Conservation (phyloP, 768 basidiomycete species). For the Lactarius tabidus region DNA sequence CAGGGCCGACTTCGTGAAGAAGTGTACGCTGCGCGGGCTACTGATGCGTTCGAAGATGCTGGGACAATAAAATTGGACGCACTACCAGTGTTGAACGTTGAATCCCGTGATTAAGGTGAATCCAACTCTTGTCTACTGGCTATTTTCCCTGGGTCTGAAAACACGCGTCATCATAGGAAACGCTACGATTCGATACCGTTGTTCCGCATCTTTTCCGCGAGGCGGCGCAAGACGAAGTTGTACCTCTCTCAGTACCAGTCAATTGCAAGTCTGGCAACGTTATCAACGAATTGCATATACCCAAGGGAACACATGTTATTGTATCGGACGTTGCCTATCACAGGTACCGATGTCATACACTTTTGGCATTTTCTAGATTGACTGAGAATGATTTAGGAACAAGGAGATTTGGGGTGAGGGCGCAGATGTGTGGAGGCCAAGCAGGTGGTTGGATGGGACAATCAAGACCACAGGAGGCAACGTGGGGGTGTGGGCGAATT, state of each 20-base stretch:
- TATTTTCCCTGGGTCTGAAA: neutral
- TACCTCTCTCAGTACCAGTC: slow-evolving; percentile 22
- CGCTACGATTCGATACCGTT: slow-evolving; percentile 29
- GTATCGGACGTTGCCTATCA: slow-evolving; percentile 21
- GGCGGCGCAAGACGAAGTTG: slow-evolving; percentile 26
- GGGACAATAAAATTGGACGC: slow-evolving; percentile 2
- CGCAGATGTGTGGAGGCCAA: no score
- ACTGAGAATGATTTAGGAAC: slow-evolving; percentile 4
- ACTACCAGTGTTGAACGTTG: no score
- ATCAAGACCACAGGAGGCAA: slow-evolving; percentile 5
- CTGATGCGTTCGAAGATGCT: slow-evolving; percentile 1
- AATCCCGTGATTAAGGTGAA: slow-evolving; percentile 25
- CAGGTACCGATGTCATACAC: slow-evolving; percentile 9
- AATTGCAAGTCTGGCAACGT: slow-evolving; percentile 12
- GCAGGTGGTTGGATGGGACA: slow-evolving; percentile 19
- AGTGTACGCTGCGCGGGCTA: neutral
- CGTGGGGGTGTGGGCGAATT: slow-evolving; percentile 7
- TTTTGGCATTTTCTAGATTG: neutral
- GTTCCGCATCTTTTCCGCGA: slow-evolving; percentile 22
- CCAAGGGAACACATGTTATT: slow-evolving; percentile 12
- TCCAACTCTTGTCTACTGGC: neutral
- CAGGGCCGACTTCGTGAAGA: slow-evolving; percentile 24
- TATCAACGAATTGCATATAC: slow-evolving; percentile 13
- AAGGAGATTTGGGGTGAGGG: slow-evolving; percentile 20
- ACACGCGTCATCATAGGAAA: slow-evolving; percentile 27